These are phyloP conservation scores for Botryotinia narcissicola DNA, from an alignment of 2,329 filamentous ascomycete genomes.

Conservation along the genomic window DNA sequence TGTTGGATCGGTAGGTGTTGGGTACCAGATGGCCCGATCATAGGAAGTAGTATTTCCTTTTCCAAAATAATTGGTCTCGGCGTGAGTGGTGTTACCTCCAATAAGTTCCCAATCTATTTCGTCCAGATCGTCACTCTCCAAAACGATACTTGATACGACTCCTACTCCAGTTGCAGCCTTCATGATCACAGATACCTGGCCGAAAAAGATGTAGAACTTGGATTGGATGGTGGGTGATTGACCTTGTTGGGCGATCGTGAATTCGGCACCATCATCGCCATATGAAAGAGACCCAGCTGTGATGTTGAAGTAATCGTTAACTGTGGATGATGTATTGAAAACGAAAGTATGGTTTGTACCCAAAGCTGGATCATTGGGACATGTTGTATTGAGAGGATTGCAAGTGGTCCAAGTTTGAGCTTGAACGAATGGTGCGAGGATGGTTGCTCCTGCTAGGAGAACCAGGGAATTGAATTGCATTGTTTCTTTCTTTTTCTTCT, in stretches of 20 bases:
- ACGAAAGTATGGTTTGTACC: slow-evolving; percentile 60
- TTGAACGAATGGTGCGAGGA: slow-evolving; percentile 44
- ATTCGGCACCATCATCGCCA: slow-evolving; percentile 62
- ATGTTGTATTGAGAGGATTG: slow-evolving; percentile 70
- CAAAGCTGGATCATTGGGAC: slow-evolving; percentile 69
- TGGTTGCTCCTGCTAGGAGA: slow-evolving; percentile 27
- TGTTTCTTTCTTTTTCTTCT: neutral
- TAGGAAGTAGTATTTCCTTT: slow-evolving; percentile 71
- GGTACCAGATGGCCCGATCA: slow-evolving; percentile 64
- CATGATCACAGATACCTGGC: slow-evolving; percentile 73
- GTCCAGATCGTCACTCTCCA: slow-evolving; percentile 80
- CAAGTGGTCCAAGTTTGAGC: slow-evolving; percentile 78
- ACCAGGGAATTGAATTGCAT: slow-evolving; percentile 30
- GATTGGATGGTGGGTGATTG: slow-evolving; percentile 78
- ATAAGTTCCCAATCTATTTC: slow-evolving; percentile 88
- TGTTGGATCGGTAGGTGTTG: slow-evolving; percentile 54
- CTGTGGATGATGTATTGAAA: slow-evolving; percentile 59
- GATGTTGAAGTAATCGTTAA: slow-evolving; percentile 62
- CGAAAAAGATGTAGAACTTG: slow-evolving; percentile 84
- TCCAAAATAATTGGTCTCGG: slow-evolving; percentile 74
- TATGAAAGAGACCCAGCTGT: slow-evolving; percentile 65
- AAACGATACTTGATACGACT: slow-evolving; percentile 78
- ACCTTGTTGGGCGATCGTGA: slow-evolving; percentile 67
- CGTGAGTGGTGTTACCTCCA: slow-evolving; percentile 61
- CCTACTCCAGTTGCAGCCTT: slow-evolving; percentile 73